Percentiles rank a stretch among this genome's conserved stretches.
phyloP scores from a whole-genome alignment of 2,329 filamentous ascomycete genomes.

The Xylariales sp. region DNA sequence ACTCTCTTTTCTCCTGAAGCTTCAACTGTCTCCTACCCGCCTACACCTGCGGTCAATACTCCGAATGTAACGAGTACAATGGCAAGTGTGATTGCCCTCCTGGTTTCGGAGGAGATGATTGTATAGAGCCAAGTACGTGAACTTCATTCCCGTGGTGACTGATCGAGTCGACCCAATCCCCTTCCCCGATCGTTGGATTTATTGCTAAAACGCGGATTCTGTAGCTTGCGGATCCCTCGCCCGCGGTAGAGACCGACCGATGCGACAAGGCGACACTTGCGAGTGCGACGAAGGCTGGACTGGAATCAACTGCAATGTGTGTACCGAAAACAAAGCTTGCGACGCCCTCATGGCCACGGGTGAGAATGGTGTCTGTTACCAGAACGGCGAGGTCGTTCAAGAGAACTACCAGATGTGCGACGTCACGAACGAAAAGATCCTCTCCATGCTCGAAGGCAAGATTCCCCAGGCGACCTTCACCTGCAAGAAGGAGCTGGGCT shows the following conservation, averaged over 20 bases:
- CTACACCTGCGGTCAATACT: slow-evolving; percentile 87
- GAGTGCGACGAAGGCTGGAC: slow-evolving; percentile 90
- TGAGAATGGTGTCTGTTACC: slow-evolving; percentile 85
- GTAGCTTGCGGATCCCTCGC: slow-evolving; percentile 81
- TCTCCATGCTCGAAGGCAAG: slow-evolving; percentile 77
- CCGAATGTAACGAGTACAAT: slow-evolving; percentile 81
- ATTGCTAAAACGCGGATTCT: no score
- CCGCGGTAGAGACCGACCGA: slow-evolving; percentile 72
- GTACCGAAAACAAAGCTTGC: slow-evolving; percentile 77
- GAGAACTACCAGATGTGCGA: slow-evolving; percentile 98
- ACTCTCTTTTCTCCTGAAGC: slow-evolving; percentile 44
- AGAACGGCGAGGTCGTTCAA: slow-evolving; percentile 83
- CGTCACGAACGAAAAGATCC: slow-evolving; percentile 93
- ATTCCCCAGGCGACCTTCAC: slow-evolving; percentile 93
- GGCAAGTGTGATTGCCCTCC: slow-evolving; percentile 90
- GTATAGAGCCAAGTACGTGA: slow-evolving; percentile 68
- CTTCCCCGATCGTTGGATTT: no score
- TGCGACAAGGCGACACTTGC: slow-evolving; percentile 68
- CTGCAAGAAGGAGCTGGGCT: slow-evolving; percentile 68
- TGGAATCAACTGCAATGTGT: slow-evolving; percentile 98
- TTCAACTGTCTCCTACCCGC: slow-evolving; percentile 97
- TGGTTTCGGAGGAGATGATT: slow-evolving; percentile 93
- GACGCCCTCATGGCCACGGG: slow-evolving; percentile 80
- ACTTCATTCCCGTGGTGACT: no score
- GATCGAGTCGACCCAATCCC: no score